These are phyloP conservation scores for Blastocystis sp. DNA, from an alignment of 352 stramenopile genomes.

Conservation along the genomic window DNA sequence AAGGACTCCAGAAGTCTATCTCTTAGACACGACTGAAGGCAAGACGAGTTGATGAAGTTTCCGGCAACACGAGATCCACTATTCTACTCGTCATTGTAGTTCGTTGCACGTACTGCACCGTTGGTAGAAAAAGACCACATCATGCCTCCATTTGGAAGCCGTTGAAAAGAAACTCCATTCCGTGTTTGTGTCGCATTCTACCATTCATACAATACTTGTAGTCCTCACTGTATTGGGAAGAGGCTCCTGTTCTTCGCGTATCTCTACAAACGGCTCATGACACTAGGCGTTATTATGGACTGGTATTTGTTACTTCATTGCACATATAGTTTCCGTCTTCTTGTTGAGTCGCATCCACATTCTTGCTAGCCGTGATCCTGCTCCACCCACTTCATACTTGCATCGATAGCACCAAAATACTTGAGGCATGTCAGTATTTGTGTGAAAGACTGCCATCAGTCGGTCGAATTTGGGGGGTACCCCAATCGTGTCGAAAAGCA, in stretches of 20 bases:
- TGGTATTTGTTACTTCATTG: neutral
- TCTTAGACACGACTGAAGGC: neutral
- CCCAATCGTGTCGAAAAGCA: neutral
- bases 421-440: conserved; percentile 10
- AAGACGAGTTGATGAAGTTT: conserved; percentile 37
- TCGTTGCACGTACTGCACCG: neutral
- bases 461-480: neutral
- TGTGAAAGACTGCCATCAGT: neutral
- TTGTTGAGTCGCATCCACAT: conserved; percentile 45
- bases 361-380: conserved; percentile 12
- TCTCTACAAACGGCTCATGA: conserved; percentile 49
- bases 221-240: neutral
- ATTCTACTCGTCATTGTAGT: neutral
- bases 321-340: conserved; percentile 55
- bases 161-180: neutral
- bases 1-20: conserved; percentile 16
- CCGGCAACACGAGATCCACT: neutral
- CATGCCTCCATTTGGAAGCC: conserved; percentile 47
- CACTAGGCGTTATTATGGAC: conserved; percentile 2
- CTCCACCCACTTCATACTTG: neutral
- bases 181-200: neutral
- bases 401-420: conserved; percentile 51
- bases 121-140: conserved; percentile 18
- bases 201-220: too few species aligned
- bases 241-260: conserved; percentile 47